phyloP scores from a whole-genome alignment of 169 alveolate species.

The Eimeria sp. region DNA sequence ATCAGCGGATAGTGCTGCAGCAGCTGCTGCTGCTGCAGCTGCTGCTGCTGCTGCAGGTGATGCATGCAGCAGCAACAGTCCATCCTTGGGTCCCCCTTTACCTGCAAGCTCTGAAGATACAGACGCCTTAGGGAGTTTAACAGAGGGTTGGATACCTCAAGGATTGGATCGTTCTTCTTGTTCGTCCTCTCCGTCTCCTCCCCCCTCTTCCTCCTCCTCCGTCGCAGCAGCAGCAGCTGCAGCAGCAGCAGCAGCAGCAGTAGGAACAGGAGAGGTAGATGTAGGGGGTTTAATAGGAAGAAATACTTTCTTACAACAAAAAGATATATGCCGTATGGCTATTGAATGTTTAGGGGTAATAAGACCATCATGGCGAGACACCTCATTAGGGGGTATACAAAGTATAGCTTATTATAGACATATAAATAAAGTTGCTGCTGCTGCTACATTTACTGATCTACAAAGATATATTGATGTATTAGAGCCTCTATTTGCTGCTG shows the following conservation, averaged over 20 bases:
- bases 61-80: not conserved
- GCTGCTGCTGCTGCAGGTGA: not conserved
- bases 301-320: not conserved
- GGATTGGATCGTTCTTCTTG: not conserved
- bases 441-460: not conserved
- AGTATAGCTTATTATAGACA: not conserved
- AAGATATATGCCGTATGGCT: not conserved
- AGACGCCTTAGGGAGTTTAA: not conserved
- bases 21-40: not conserved
- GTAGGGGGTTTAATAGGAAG: not conserved
- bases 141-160: not conserved
- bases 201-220: not conserved
- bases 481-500: not conserved
- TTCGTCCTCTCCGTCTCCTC: not conserved
- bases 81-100: not conserved
- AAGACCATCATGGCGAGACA: not conserved
- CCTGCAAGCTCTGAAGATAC: not conserved
- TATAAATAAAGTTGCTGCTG: not conserved
- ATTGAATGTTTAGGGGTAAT: not conserved
- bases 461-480: not conserved
- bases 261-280: not conserved
- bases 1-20: not conserved
- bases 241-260: not conserved
- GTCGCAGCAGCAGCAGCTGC: not conserved
- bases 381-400: not conserved